These are phyloP conservation scores for Russula compacta DNA, from an alignment of 768 basidiomycete species.

Conservation along the genomic window DNA sequence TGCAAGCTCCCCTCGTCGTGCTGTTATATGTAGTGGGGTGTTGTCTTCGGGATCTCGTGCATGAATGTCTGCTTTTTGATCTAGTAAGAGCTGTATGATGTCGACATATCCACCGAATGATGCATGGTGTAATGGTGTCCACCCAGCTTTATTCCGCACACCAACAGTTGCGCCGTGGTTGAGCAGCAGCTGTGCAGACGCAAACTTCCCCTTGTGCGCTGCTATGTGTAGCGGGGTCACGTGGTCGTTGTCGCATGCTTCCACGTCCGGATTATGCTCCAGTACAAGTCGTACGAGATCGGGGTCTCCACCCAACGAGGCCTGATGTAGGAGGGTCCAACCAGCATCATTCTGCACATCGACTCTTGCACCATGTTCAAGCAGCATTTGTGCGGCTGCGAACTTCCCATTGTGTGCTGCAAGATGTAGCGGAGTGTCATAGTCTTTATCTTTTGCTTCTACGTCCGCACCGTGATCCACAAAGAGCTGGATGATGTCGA, in stretches of 20 bases:
- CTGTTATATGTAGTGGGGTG: not conserved
- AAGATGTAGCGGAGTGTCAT: not conserved
- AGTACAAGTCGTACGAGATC: not conserved
- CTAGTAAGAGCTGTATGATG: not conserved
- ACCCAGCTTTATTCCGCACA: not conserved
- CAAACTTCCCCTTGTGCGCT: not conserved
- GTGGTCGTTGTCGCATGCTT: not conserved
- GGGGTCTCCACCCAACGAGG: not conserved
- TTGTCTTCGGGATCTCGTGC: not conserved
- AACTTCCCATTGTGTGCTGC: not conserved
- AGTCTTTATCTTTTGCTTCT: not conserved
- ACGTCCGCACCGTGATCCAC: not conserved
- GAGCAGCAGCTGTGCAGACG: not conserved
- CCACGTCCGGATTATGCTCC: not conserved
- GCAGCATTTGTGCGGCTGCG: not conserved
- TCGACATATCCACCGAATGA: not conserved
- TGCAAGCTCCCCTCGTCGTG: not conserved
- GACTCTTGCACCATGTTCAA: not conserved
- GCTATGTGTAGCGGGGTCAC: not conserved
- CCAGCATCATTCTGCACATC: too few species aligned
- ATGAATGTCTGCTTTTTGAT: not conserved
- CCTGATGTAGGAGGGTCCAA: not conserved
- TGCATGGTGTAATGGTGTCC: not conserved
- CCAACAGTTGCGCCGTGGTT: not conserved
- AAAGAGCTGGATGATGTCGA: too few species aligned